Percentiles rank a stretch among this genome's conserved stretches.
Conservation (phyloP, 2,329 filamentous ascomycete genomes). For the Epichloe festucae region DNA sequence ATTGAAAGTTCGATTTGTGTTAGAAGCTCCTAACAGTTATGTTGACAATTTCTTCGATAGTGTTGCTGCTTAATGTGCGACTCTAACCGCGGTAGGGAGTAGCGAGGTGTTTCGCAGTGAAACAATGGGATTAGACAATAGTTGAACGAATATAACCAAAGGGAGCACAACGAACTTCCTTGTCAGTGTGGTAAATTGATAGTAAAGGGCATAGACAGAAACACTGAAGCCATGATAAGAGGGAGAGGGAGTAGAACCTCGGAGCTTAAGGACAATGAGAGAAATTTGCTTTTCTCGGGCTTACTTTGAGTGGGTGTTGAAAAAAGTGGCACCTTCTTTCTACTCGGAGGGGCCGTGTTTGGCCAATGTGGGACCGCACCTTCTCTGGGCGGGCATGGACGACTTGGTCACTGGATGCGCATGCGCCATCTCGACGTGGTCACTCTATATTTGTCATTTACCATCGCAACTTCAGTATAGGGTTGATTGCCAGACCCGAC, state of each 20-base stretch:
- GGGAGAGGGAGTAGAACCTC: constrained; percentile 7
- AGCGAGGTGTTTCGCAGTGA: not conserved
- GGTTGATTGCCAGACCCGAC: not conserved
- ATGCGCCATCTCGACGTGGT: constrained; percentile 4
- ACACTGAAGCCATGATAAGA: not conserved
- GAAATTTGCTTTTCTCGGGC: not conserved
- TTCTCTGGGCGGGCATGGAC: not conserved
- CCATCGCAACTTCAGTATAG: not conserved
- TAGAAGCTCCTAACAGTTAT: not conserved
- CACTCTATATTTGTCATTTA: not conserved
- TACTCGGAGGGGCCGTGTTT: not conserved
- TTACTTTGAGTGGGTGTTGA: not conserved
- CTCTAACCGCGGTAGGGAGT: not conserved
- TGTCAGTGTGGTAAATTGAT: not conserved
- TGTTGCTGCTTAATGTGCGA: not conserved
- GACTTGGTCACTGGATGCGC: not conserved
- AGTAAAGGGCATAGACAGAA: not conserved
- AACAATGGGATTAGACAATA: not conserved
- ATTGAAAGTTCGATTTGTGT: not conserved
- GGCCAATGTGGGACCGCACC: not conserved
- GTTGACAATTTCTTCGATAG: not conserved
- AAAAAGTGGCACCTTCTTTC: not conserved
- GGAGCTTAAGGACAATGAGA: not conserved
- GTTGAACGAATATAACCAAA: not conserved
- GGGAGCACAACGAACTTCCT: not conserved